Percentiles rank a stretch among this genome's conserved stretches.
Conservation (phyloP, 306 rosid species). For the Casuarina glauca region DNA sequence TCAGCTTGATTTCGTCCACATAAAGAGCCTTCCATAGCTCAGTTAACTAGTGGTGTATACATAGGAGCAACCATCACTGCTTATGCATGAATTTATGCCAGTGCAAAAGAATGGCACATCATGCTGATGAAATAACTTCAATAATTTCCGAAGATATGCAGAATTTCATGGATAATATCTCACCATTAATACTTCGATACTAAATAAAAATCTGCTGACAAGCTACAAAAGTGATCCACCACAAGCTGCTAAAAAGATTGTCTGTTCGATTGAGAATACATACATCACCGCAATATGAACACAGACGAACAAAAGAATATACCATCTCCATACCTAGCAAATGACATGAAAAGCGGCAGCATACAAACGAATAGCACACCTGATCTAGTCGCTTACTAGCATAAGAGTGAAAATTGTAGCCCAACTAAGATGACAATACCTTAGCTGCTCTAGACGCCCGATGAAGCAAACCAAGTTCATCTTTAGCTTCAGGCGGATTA, state of each 20-base stretch:
- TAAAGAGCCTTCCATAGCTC: too few species aligned
- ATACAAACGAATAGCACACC: slow-evolving; percentile 6
- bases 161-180: neutral
- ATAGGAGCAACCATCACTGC: neutral
- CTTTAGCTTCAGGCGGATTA: slow-evolving; percentile 43
- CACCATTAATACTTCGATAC: neutral
- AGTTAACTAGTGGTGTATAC: neutral
- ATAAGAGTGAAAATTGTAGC: neutral
- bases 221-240: neutral
- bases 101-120: neutral
- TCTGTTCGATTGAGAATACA: slow-evolving; percentile 3
- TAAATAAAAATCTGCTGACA: slow-evolving; percentile 12
- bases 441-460: slow-evolving; percentile 43
- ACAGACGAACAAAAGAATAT: slow-evolving; percentile 26
- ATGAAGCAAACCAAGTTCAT: slow-evolving; percentile 58
- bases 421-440: slow-evolving; percentile 45
- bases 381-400: slow-evolving; percentile 8
- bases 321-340: slow-evolving; percentile 31
- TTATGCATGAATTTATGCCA: neutral
- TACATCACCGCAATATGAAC: neutral
- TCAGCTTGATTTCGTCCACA: too few species aligned
- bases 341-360: slow-evolving; percentile 17
- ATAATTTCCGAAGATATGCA: too few species aligned
- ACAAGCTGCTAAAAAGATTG: neutral
- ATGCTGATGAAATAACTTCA: neutral